These are phyloP conservation scores for Sanghuangporus baumii DNA, from an alignment of 1,284 basidiomycete genomes.

Conservation along the genomic window DNA sequence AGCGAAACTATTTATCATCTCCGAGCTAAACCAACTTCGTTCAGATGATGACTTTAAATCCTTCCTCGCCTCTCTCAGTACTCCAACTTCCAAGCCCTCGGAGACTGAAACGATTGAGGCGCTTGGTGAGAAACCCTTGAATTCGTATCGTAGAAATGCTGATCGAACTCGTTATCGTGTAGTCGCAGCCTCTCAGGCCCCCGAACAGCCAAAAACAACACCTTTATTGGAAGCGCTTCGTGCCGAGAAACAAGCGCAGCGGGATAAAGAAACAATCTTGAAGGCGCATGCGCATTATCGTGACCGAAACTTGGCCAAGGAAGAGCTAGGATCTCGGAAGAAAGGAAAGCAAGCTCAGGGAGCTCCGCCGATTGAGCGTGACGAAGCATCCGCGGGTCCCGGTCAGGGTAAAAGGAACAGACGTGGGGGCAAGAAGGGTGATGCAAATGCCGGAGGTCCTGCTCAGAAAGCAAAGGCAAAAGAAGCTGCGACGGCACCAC, in stretches of 20 bases:
- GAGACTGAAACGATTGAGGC: conserved; percentile 59
- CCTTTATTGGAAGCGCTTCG: conserved; percentile 87
- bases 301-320: conserved; percentile 17
- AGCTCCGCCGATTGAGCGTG: conserved; percentile 8
- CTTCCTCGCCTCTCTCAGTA: conserved; percentile 65
- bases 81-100: conserved; percentile 35
- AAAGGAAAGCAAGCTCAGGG: conserved; percentile 40
- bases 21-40: background rate
- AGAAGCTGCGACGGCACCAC: background rate
- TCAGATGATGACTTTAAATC: conserved; percentile 78
- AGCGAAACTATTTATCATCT: background rate
- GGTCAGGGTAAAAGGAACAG: conserved; percentile 13
- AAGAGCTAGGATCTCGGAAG: conserved; percentile 42
- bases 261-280: conserved; percentile 64
- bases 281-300: conserved; percentile 63
- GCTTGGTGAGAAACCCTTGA: conserved; percentile 43
- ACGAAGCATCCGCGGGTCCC: conserved; percentile 5
- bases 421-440: conserved; percentile 10
- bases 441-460: background rate
- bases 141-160: background rate
- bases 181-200: conserved; percentile 57
- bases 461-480: background rate
- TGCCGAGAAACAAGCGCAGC: conserved; percentile 67
- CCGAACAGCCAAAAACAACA: conserved; percentile 68
- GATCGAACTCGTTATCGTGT: conserved; percentile 3